Percentiles rank a stretch among this genome's conserved stretches.
Evolutionary conservation across 176 grass and related monocot species (phyloP).

Genomic region (Luzula sylvatica): DNA sequence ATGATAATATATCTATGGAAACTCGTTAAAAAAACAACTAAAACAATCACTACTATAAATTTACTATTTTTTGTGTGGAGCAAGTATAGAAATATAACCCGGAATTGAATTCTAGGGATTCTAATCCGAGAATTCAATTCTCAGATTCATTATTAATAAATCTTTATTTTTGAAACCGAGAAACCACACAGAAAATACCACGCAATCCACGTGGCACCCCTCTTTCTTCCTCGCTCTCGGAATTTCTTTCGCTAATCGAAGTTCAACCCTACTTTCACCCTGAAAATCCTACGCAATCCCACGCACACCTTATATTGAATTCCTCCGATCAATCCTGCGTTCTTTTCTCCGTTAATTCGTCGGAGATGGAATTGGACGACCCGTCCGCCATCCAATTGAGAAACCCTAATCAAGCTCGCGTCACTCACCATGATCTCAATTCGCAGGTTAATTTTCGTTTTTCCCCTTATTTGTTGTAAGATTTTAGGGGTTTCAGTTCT

Average conservation of each 20-base stretch:
- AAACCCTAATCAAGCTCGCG: constrained; percentile 31
- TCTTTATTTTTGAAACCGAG: neutral
- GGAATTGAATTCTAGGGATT: too few species aligned
- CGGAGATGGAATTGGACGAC: constrained; percentile 44
- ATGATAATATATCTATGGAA: too few species aligned
- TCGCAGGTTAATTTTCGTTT: constrained; percentile 32
- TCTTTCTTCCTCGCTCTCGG: constrained; percentile 1
- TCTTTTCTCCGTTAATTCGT: neutral
- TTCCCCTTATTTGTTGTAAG: neutral
- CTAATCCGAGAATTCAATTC: too few species aligned
- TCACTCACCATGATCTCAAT: constrained; percentile 63
- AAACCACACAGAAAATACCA: constrained; percentile 12
- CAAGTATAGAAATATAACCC: too few species aligned
- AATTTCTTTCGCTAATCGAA: constrained; percentile 5
- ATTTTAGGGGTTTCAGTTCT: neutral
- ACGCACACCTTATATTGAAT: constrained; percentile 18
- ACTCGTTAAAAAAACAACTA: too few species aligned
- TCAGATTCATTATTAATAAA: too few species aligned
- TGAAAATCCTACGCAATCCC: constrained; percentile 23
- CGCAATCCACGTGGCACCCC: constrained; percentile 14
- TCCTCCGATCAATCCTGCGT: constrained; percentile 19
- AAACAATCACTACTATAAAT: too few species aligned
- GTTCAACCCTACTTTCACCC: constrained; percentile 11
- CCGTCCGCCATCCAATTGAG: constrained; percentile 17
- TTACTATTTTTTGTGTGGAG: too few species aligned